Conservation (phyloP, 2,329 filamentous ascomycete genomes). For the Colletotrichum horii region DNA sequence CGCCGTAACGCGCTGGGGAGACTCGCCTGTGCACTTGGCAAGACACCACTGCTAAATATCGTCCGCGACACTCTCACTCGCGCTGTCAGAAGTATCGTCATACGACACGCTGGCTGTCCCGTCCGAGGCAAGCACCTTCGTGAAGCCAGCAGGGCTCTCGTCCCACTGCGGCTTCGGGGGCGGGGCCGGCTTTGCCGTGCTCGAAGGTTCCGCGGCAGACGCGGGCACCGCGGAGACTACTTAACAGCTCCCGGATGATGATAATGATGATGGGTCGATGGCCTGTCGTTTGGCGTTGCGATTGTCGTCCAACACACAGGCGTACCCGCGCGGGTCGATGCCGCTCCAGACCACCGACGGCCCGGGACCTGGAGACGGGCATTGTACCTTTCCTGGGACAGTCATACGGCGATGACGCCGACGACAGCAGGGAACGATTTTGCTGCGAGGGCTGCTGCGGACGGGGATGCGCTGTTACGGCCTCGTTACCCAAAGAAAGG, state of each 20-base stretch:
- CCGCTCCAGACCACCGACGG: conserved; percentile 7
- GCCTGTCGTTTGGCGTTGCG: no score
- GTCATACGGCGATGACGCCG: conserved; percentile 9
- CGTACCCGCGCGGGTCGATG: not conserved
- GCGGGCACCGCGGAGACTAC: not conserved
- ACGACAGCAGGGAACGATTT: not conserved
- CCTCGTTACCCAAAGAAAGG: no score
- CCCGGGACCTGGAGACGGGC: not conserved
- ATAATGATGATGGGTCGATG: no score
- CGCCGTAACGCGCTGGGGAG: no score
- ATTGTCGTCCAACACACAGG: not conserved
- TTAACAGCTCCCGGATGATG: not conserved
- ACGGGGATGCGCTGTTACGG: no score
- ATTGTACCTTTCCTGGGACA: not conserved
- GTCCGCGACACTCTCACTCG: not conserved
- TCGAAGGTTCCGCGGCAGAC: not conserved
- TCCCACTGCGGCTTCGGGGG: not conserved
- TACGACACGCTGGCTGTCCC: not conserved
- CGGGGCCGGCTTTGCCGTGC: not conserved
- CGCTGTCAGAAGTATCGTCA: not conserved
- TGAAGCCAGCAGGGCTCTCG: not conserved
- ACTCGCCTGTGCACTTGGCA: not conserved
- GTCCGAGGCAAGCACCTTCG: not conserved
- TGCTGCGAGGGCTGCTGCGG: no score
- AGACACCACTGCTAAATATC: not conserved